Base-by-base conservation (phyloP, 2,329 filamentous ascomycete genomes). In the Eurotiales sp. region DNA sequence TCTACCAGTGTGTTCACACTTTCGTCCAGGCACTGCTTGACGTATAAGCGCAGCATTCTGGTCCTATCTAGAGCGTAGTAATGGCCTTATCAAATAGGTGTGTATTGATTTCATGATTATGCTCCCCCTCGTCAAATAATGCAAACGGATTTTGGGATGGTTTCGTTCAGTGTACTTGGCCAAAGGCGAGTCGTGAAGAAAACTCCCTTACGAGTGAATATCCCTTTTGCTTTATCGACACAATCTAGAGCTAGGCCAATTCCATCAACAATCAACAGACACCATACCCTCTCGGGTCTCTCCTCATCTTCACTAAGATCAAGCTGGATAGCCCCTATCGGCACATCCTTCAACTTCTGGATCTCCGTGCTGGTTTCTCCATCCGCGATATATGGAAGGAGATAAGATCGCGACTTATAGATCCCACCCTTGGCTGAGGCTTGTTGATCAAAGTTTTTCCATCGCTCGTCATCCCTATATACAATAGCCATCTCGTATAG, bases 281-380 rank as follows among this genome's bases (percentile, higher is more conserved):
- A 49, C 46, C 46, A 49, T 8, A 49, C 46, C 25, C 30, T 49
- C 8, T n/a, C 6, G 8, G 37, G 46, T 7, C 25, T 49, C 8
- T 42, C 29, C 25, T 49, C 25, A 2, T 10, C 37, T 42, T 49
- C 46, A 17, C 25, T 29, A 2, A 49, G 46, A 27, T 49, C 46
- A 3, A 49, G 46, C 10, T 49, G 46, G 12, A 34, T n/a, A 17
- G 21, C 4, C 1, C 46, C 46, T 25, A 22, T 22, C n/a, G 46
- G 46, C 12, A 49, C 17, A 12, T 34, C 25, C 1, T 49, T 27
- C 46, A 36, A 49, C 5, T 10, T 10, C n/a, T n/a, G n/a, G 6
- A 4, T 34, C 12, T 34, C 8, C 2, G 4, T 34, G n/a, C 41
- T 10, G 3, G 29, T 12, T 12, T 32, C n/a, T 8, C 15, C 23